A percentile compares a stretch with the other conserved stretches of the same genome.
Evolutionary conservation across 2,329 filamentous ascomycete species (phyloP).

Genomic region (Arachnopeziza araneosa): DNA sequence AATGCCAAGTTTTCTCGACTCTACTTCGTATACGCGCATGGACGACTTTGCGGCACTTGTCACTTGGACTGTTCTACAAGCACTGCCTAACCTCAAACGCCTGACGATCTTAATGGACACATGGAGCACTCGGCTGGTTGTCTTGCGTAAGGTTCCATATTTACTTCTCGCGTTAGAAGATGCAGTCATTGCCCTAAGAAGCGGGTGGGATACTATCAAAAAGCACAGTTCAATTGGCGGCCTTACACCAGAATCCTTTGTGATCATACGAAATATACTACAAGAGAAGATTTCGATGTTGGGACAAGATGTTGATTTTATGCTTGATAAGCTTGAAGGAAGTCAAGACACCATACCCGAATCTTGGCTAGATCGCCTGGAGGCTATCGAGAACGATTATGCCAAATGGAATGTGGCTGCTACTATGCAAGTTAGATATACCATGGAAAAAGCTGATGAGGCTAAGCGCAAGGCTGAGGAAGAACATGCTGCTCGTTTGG

Average conservation of each 20-base stretch:
- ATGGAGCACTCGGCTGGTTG: constrained; percentile 72
- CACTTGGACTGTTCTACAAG: constrained; percentile 85
- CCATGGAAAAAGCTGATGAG: not conserved
- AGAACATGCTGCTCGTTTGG: not conserved
- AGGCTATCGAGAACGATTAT: constrained; percentile 71
- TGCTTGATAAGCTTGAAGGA: constrained; percentile 84
- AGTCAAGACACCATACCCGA: constrained; percentile 72
- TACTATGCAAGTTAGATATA: constrained; percentile 66
- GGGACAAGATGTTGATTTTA: constrained; percentile 70
- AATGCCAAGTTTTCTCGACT: constrained; percentile 38
- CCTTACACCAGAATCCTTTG: constrained; percentile 11
- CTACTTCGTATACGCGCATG: constrained; percentile 56
- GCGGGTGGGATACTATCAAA: constrained; percentile 60
- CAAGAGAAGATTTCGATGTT: constrained; percentile 63
- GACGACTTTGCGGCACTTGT: constrained; percentile 88
- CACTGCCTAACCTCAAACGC: constrained; percentile 73
- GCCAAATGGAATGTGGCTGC: constrained; percentile 75
- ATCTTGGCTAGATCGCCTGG: constrained; percentile 81
- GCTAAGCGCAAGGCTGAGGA: not conserved
- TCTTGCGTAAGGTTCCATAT: constrained; percentile 67
- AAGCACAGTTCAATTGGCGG: not conserved
- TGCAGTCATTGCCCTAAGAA: constrained; percentile 57
- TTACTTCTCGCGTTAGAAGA: constrained; percentile 63
- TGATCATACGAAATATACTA: constrained; percentile 54
- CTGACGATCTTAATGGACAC: constrained; percentile 66